These are phyloP conservation scores for Malus hybrid DNA, from an alignment of 331 rosid genomes.

Conservation along the genomic window DNA sequence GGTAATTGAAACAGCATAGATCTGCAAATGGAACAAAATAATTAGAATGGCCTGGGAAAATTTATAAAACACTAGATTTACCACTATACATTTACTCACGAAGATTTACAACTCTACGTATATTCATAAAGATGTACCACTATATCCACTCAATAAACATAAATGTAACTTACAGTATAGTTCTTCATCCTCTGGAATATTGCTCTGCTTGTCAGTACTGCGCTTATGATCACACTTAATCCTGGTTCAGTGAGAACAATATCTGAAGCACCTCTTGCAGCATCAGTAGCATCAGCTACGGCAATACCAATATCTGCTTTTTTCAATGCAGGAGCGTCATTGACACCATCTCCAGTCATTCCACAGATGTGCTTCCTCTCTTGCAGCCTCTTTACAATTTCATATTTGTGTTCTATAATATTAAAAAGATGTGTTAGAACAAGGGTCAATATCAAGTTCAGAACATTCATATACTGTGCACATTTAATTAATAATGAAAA, in stretches of 20 bases:
- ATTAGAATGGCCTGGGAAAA: constrained; percentile 7
- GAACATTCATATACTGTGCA: background rate
- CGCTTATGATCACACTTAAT: constrained; percentile 88
- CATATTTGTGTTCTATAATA: constrained; percentile 84
- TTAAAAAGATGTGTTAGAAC: constrained; percentile 21
- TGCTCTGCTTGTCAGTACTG: constrained; percentile 96
- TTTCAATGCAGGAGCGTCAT: constrained; percentile 95
- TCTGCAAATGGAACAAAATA: constrained; percentile 45
- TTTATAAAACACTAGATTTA: no score
- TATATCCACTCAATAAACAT: constrained; percentile 1
- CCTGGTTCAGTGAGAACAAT: constrained; percentile 99
- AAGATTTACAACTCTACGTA: no score
- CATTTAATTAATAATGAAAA: background rate
- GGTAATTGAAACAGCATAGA: constrained; percentile 94
- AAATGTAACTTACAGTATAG: constrained; percentile 60
- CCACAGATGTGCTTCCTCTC: constrained; percentile 97
- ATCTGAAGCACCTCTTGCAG: constrained; percentile 98
- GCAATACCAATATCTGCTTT: constrained; percentile 98
- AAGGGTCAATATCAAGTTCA: background rate
- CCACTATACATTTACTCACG: no score
- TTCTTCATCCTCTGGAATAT: constrained; percentile 98
- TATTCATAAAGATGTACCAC: no score
- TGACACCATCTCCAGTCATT: constrained; percentile 99
- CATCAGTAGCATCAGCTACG: constrained; percentile 98
- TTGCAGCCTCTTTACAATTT: constrained; percentile 85